Evolutionary conservation across 495 filamentous ascomycete genomes (phyloP), one percentile per base, ranked within the genome.

Genomic region (Staphylotrichum longicolle): DNA sequence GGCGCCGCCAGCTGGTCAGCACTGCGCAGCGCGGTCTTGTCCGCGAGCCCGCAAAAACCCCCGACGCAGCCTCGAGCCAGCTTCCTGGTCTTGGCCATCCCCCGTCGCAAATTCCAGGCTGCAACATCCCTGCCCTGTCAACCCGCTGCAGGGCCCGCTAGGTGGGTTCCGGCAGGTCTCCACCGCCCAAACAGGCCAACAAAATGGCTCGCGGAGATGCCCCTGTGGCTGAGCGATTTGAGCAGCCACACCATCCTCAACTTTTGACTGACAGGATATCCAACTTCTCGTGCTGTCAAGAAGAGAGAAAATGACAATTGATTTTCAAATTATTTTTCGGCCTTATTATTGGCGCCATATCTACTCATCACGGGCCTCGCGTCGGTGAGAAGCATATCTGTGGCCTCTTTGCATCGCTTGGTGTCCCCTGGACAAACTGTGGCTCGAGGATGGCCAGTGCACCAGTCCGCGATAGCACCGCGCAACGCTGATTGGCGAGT

Each of bases 1-100:
- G 54, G 61, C 60, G 34, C 15, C 58, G 58, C 55, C 61, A 59
- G 61, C 61, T 63, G 54, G 42, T 47, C 15, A 53, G 47, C 57
- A 59, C 37, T 41, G 56, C 34, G 37, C 20, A 27, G 20, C 20
- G 20, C 20, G 20, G 20, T 27, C 20, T 27, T 27, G 20, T 27
- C 20, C 20, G 20, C 20, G 20, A 27, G 20, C 20, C 20, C 20
- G 20, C 20, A 27, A 27, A 27, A 27, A 27, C 20, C 20, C 20
- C 20, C 20, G 20, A 40, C 1, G 10, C 6, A 10, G 37, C 6
- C 37, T 39, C 6, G 6, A 47, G 2, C n/a, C 45, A 27, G 14
- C 45, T 20, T 47, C n/a, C n/a, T 20, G 45, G 45, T 47, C 20
- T 4, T 1, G 20, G 20, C 20, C 20, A 27, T 27, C 7, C 42